Base-by-base conservation (phyloP, 768 basidiomycete genomes). In the Trametes cubensis region DNA sequence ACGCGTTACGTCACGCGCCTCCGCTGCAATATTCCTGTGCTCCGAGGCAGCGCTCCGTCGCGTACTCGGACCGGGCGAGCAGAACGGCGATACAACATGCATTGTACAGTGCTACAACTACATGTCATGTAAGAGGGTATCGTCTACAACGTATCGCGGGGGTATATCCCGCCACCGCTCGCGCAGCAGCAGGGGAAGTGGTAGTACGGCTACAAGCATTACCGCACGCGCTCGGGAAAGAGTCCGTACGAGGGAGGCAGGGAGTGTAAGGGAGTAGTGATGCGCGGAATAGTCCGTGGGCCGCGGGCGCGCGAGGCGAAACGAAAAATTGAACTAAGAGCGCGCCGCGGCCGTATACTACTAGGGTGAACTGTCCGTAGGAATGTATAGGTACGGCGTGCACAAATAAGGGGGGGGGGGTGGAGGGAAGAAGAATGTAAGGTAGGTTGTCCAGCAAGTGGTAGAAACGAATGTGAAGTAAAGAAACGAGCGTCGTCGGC, bases 361-460 rank as follows among this genome's bases (percentile, higher is more conserved):
- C 10, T 34, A 25, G 28, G 28, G 25, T 39, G 45, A 54, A 58
- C 42, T 51, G 58, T 59, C 58, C 58, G 40, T 51, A 34, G 34
- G 34, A 34, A 34, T 47, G 64, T 62, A 46, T n/a, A n/a, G n/a
- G n/a, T n/a, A n/a, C n/a, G n/a, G n/a, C n/a, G n/a, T n/a, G n/a
- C n/a, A n/a, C n/a, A n/a, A n/a, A n/a, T n/a, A n/a, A n/a, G n/a
- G n/a, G n/a, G n/a, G n/a, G n/a, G n/a, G n/a, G n/a, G n/a, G n/a
- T n/a, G n/a, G n/a, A n/a, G n/a, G n/a, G n/a, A n/a, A n/a, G n/a
- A n/a, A n/a, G n/a, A n/a, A n/a, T 47, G 64, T 62, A 46, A 55
- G 55, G 55, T 68, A 68, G 67, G 47, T 59, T 68, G 67, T 68
- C 67, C 67, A 66, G 67, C 67, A 66, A 64, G 58, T 51, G 51